Base-by-base conservation (phyloP, 805 yeast genomes). In the Kluyveromyces wickerhamii region DNA sequence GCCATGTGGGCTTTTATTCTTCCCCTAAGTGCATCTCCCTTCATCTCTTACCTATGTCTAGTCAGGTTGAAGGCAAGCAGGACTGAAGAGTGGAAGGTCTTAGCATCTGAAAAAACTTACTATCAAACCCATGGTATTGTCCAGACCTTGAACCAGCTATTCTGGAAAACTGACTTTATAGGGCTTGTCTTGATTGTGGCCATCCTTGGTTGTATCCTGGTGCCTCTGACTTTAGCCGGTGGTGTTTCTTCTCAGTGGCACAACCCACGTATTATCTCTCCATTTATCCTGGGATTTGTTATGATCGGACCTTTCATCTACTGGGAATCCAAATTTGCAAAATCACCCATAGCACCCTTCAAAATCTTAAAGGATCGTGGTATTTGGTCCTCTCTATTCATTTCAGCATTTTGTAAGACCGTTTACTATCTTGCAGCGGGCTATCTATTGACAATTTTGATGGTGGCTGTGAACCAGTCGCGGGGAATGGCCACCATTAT, bases 1-100 rank as follows among this genome's bases (percentile, higher is more conserved):
- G 86, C 79, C 27, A 79, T 81, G 72, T 81, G 82, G 82, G 86
- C 86, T 2, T 75, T 78, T 47, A 78, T 81, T 43, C 72, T 76
- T 66, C 88, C 88, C 24, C 60, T 78, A 26, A 50, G 74, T 4
- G 62, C 77, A 44, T 35, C 80, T 11, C 89, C 88, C 15, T 56
- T 81, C 34, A 44, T 77, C 7, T 42, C 45, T 7, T 67, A 77
- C 47, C 58, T 76, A 45, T 14, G 65, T 4, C 79, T 77, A 52
- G 75, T 79, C 80, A 53, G 68, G 43, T 60, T 58, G 45, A 50
- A 57, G 37, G 86, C 83, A 9, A 48, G 65, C 12, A 68, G 62
- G 37, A 68, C 71, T 12, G 66, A 63, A n/a, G 78, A 74, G 40
- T 66, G 77, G 69, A 49, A 54, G 18, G 56, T 48, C 3, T 43